phyloP scores from a whole-genome alignment of 495 filamentous ascomycete species.

The Parmelia sp. region DNA sequence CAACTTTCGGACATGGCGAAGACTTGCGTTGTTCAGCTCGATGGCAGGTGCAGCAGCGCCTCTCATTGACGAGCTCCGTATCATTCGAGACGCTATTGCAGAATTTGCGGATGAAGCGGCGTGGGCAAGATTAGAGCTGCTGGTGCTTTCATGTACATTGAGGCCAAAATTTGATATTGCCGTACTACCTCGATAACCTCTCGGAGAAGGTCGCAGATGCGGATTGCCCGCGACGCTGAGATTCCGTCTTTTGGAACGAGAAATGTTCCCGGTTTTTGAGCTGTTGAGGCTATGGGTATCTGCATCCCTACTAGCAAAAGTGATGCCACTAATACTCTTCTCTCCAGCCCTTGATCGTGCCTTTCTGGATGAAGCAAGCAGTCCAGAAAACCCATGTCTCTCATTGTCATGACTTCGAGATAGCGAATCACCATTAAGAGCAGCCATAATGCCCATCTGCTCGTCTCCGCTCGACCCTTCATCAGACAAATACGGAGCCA shows the following conservation, averaged over 20 bases:
- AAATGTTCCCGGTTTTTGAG: slow-evolving; percentile 47
- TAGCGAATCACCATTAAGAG: slow-evolving; percentile 50
- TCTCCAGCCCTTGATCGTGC: slow-evolving; percentile 66
- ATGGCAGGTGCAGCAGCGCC: slow-evolving; percentile 65
- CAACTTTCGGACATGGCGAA: slow-evolving; percentile 80
- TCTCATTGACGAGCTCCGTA: slow-evolving; percentile 78
- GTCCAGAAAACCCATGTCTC: slow-evolving; percentile 44
- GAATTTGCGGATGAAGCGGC: slow-evolving; percentile 35
- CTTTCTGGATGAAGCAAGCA: slow-evolving; percentile 63
- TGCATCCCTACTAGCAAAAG: slow-evolving; percentile 53
- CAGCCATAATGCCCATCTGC: slow-evolving; percentile 77
- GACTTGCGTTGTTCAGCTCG: slow-evolving; percentile 77
- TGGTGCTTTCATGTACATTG: slow-evolving; percentile 24
- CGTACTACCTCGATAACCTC: slow-evolving; percentile 41
- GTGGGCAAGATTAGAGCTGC: slow-evolving; percentile 20
- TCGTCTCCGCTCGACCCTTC: slow-evolving; percentile 88
- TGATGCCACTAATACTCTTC: slow-evolving; percentile 57
- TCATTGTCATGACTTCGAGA: slow-evolving; percentile 51
- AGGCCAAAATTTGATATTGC: slow-evolving; percentile 8
- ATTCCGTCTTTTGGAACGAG: slow-evolving; percentile 61
- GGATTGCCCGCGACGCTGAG: slow-evolving; percentile 67
- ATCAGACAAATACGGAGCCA: slow-evolving; percentile 93
- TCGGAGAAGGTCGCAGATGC: slow-evolving; percentile 63
- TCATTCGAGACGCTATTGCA: slow-evolving; percentile 52
- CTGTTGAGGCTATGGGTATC: slow-evolving; percentile 56